Evolutionary conservation across 2,329 filamentous ascomycete species (phyloP), one percentile per base, ranked within the genome.

Genomic region (Diaporthe sp.): DNA sequence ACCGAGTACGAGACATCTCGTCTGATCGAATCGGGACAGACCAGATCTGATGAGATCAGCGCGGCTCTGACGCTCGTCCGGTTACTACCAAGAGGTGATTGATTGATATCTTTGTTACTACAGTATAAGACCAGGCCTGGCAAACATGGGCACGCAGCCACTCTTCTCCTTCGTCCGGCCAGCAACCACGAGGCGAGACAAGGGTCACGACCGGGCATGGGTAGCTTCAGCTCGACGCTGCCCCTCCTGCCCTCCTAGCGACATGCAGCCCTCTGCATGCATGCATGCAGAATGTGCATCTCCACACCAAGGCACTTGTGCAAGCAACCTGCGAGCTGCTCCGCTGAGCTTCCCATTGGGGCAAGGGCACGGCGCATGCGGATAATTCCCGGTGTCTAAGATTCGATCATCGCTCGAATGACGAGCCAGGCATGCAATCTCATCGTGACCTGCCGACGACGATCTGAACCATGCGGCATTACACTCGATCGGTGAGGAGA

Each of bases 181-280:
- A 69, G 57, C 74, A 55, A 52, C 74, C 74, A 76, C 74, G 74
- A 76, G 74, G 74, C 72, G 55, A 55, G 74, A 60, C 72, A 70
- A 71, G 60, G 72, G 61, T 58, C 4, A 47, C 19, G 33, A 33
- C 17, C 72, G 54, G 45, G 72, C 74, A 74, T 76, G 72, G 52
- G 38, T 74, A 72, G 68, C 67, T 72, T 38, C 61, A 71, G 73
- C 55, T 69, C 58, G 58, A 69, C 25, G 45, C 74, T 74, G 71
- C 74, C 71, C 74, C 73, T 68, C 30, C 57, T 25, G 22, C 71
- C 74, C 73, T 68, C 30, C 57, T 25, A 25, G 69, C 66, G 68
- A 42, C 57, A 40, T 72, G 72, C 74, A 76, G 67, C 67, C 25
- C 52, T 71, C 73, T 69, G 55, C 45, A 61, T 64, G 69, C 45